Base-by-base conservation (phyloP, 2,329 filamentous ascomycete species). In the Nannizziopsis barbatae region DNA sequence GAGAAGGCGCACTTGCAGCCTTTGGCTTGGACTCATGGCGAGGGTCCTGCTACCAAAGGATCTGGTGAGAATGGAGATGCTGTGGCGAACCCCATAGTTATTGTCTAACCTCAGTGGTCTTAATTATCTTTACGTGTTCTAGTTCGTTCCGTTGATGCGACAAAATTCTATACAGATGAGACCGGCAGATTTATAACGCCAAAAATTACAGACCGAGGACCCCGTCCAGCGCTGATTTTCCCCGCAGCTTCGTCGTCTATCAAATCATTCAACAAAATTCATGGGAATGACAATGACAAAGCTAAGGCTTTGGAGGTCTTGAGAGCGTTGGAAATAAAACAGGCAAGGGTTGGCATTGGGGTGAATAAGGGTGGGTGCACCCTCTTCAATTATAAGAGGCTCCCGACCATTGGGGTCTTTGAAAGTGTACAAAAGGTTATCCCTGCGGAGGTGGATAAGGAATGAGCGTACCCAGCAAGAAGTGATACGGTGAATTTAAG, bases 1-100 rank as follows among this genome's bases (percentile, higher is more conserved):
- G 68, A 74, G 49, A 59, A 66, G 30, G 59, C 57, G 15, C 79
- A 82, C 60, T 58, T 81, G n/a, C 60, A 63, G 15, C 65, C 71
- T 14, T 57, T 79, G 38, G 74, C 73, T n/a, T 76, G 75, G 72
- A 66, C 70, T 55, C 65, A 75, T 38, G 78, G 78, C n/a, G 77
- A 81, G 64, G 78, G 79, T 45, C 77, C 76, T 2, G 31, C 45
- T 37, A 70, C 71, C 50, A 71, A 71, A 52, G 63, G 71, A 57
- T 73, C 71, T 65, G 76, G 77, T 81, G 71, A 75, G 54, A 54
- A 38, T 27, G 51, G 47, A 53, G 52, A 56, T 42, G 36, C 41
- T 36, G 8, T 50, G 41, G 44, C 40, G 12, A 17, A 45, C 18
- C 49, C 52, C 33, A 54, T 54, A 47, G 44, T 56, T 51, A 49